Conservation (phyloP, 306 rosid genomes). For the Herpetospermum pedunculosum region DNA sequence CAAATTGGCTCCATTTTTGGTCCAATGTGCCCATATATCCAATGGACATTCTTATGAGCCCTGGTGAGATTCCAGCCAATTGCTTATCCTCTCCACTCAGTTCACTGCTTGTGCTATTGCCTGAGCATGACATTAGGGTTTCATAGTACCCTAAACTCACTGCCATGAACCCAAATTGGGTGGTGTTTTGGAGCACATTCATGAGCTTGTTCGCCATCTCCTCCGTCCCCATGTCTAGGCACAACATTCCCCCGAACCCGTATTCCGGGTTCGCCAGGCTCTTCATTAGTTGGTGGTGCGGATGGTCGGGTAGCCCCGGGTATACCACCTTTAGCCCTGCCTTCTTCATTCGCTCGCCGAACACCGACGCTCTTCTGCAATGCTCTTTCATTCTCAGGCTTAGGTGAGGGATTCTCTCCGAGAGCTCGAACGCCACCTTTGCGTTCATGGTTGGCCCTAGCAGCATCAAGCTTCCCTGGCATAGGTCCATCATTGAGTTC, state of each 20-base stretch:
- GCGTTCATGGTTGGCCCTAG: constrained; percentile 94
- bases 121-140: constrained; percentile 90
- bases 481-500: constrained; percentile 86
- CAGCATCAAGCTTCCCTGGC: constrained; percentile 77
- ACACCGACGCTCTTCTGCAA: constrained; percentile 39
- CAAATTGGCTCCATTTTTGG: constrained; percentile 77
- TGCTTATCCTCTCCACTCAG: constrained; percentile 41
- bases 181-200: constrained; percentile 52
- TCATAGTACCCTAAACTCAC: constrained; percentile 93
- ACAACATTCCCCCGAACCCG: constrained; percentile 73
- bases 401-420: constrained; percentile 79
- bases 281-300: constrained; percentile 46
- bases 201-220: constrained; percentile 71
- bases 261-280: constrained; percentile 47
- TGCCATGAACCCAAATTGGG: constrained; percentile 89
- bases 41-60: constrained; percentile 66
- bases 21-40: constrained; percentile 83
- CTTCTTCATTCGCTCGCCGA: constrained; percentile 41
- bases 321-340: constrained; percentile 65
- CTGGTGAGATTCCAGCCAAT: constrained; percentile 81
- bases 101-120: constrained; percentile 91
- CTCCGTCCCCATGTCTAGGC: constrained; percentile 84
- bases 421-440: constrained; percentile 80
- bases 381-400: constrained; percentile 83
- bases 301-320: constrained; percentile 81